Conservation (phyloP, 2,329 filamentous ascomycete species). For the Diaporthe humulicola region DNA sequence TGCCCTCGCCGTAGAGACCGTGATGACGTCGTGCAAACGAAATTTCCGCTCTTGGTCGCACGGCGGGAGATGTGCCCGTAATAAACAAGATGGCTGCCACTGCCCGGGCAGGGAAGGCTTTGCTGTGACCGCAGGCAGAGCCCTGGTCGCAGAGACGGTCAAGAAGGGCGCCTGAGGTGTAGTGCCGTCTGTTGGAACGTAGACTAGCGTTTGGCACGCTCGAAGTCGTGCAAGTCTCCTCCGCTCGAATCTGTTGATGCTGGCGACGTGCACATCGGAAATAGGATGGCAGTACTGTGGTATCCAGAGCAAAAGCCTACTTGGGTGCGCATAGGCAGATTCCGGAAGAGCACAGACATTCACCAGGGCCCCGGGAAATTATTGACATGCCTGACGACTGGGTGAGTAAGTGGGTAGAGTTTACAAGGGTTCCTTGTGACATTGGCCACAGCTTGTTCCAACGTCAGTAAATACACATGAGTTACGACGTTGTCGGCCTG, state of each 20-base stretch:
- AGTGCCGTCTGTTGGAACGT: not conserved
- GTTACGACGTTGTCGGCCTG: not conserved
- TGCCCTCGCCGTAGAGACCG: not conserved
- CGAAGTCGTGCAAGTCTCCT: not conserved
- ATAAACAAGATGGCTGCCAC: not conserved
- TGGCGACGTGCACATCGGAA: not conserved
- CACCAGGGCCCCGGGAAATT: conserved; percentile 31
- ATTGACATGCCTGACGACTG: conserved; percentile 30
- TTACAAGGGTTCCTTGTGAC: conserved; percentile 34
- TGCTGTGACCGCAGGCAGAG: conserved; percentile 27
- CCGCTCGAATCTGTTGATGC: not conserved
- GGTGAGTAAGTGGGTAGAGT: conserved; percentile 26
- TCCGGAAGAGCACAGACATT: conserved; percentile 35
- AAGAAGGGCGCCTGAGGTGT: not conserved
- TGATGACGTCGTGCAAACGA: conserved; percentile 20
- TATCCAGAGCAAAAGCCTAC: not conserved
- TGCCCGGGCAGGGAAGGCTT: conserved; percentile 6
- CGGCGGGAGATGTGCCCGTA: not conserved
- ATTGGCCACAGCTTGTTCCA: conserved; percentile 39
- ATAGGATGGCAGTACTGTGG: not conserved
- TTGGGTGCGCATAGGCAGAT: not conserved
- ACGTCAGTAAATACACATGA: conserved; percentile 28
- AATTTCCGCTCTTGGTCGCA: conserved; percentile 7
- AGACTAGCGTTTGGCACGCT: not conserved
- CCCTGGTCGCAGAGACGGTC: conserved; percentile 3